These are phyloP conservation scores for Diaporthe citri DNA, from an alignment of 2,329 filamentous ascomycete species.

Conservation along the genomic window DNA sequence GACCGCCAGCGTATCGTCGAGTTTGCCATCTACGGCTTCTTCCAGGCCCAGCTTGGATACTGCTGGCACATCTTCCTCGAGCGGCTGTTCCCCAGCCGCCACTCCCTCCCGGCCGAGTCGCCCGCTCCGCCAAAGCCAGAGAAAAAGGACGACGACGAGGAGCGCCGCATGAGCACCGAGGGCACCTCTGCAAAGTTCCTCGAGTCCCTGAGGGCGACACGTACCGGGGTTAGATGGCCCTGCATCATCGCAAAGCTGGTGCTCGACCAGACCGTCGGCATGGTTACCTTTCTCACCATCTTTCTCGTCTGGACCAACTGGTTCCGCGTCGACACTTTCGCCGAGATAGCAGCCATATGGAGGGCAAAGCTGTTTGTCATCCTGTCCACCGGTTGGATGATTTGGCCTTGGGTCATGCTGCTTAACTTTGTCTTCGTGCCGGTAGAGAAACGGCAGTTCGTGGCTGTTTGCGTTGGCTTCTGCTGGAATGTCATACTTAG, in stretches of 20 bases:
- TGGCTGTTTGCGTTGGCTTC: conserved; percentile 45
- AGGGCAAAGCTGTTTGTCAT: conserved; percentile 43
- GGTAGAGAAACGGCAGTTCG: conserved; percentile 44
- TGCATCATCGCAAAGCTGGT: conserved; percentile 44
- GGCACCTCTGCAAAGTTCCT: conserved; percentile 36
- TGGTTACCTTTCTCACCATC: conserved; percentile 42
- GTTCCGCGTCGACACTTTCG: conserved; percentile 41
- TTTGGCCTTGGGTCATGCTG: conserved; percentile 46
- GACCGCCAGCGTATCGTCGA: conserved; percentile 45
- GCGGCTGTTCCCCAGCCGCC: conserved; percentile 43
- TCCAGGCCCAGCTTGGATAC: conserved; percentile 45
- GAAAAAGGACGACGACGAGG: conserved; percentile 41
- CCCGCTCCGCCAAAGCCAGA: conserved; percentile 34
- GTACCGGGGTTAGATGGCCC: conserved; percentile 42
- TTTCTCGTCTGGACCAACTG: conserved; percentile 46
- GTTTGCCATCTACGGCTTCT: conserved; percentile 46
- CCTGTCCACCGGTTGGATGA: conserved; percentile 44
- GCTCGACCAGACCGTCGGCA: conserved; percentile 45
- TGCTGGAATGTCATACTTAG: conserved; percentile 46
- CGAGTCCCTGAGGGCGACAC: conserved; percentile 29
- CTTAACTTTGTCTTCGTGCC: conserved; percentile 45
- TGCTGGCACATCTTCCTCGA: conserved; percentile 45
- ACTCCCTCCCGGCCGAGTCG: conserved; percentile 14
- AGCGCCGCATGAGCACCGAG: conserved; percentile 39
- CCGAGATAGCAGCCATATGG: conserved; percentile 41